These are phyloP conservation scores for Boletus tomentosulus DNA, from an alignment of 768 basidiomycete genomes.

Conservation along the genomic window DNA sequence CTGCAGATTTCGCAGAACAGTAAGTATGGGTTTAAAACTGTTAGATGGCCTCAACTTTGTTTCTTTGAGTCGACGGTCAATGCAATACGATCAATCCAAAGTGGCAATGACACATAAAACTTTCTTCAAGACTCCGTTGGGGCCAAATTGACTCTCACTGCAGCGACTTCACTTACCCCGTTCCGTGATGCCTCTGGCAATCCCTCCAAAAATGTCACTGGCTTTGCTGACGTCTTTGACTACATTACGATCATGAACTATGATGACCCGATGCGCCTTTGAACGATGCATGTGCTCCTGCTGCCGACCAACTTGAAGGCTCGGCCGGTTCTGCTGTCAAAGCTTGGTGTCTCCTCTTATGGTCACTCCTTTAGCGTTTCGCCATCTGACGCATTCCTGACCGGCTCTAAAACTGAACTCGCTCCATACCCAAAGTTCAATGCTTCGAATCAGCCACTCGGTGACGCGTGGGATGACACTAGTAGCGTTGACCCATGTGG, in stretches of 20 bases:
- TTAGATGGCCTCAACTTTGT: too few relatives aligned
- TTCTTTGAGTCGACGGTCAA: too few relatives aligned
- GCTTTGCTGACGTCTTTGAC: conserved; percentile 66
- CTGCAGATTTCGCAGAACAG: too few relatives aligned
- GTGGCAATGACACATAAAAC: conserved; percentile 60
- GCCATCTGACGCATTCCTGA: conserved; percentile 33
- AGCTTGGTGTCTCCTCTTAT: conserved; percentile 75
- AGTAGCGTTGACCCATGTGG: conserved; percentile 58
- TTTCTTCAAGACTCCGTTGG: conserved; percentile 59
- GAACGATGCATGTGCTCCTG: conserved; percentile 65
- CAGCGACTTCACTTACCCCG: conserved; percentile 62
- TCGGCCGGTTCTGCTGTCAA: conserved; percentile 72
- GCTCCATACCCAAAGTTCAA: conserved; percentile 49
- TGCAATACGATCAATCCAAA: too few relatives aligned
- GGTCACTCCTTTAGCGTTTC: conserved; percentile 66
- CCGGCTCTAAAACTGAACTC: conserved; percentile 34
- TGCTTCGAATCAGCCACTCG: conserved; percentile 37
- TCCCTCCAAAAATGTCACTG: conserved; percentile 67
- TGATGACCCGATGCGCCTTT: conserved; percentile 81
- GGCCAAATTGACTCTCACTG: conserved; percentile 58
- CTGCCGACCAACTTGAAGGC: conserved; percentile 57
- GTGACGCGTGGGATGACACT: conserved; percentile 52
- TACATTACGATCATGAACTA: conserved; percentile 66
- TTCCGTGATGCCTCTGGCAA: conserved; percentile 57
- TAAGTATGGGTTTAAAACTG: too few relatives aligned